Conservation (phyloP, 108 stramenopile genomes). For the Nitzschia putrida region DNA sequence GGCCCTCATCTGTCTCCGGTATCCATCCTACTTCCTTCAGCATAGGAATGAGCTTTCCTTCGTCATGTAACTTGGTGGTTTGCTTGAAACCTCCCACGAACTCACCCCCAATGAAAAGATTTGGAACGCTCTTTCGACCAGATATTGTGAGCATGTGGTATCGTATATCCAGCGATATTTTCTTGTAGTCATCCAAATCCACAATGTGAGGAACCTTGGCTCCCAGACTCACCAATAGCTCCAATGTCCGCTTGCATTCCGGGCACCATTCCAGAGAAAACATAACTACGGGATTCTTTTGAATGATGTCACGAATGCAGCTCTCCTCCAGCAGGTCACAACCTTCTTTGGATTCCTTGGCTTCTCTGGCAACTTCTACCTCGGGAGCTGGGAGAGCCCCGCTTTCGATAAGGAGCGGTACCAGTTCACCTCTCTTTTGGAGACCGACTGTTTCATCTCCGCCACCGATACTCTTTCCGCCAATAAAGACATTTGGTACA, state of each 20-base stretch:
- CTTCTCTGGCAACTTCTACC: background rate
- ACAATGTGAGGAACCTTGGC: constrained; percentile 42
- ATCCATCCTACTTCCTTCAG: constrained; percentile 29
- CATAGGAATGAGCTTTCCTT: constrained; percentile 21
- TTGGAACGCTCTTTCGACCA: constrained; percentile 64
- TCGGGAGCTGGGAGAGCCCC: constrained; percentile 6
- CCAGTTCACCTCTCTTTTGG: constrained; percentile 27
- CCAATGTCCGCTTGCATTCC: constrained; percentile 48
- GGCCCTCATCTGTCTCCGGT: constrained; percentile 1
- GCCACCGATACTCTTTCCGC: constrained; percentile 78
- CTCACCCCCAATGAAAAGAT: constrained; percentile 68
- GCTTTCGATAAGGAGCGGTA: constrained; percentile 20
- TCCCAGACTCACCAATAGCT: constrained; percentile 43
- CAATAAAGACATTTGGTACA: constrained; percentile 91
- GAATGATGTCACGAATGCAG: constrained; percentile 54
- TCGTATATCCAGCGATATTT: constrained; percentile 49
- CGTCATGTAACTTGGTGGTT: constrained; percentile 29
- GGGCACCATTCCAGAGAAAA: constrained; percentile 82
- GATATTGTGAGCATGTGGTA: constrained; percentile 38
- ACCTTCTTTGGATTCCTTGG: constrained; percentile 2
- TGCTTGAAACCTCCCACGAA: constrained; percentile 63
- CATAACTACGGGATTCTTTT: constrained; percentile 66
- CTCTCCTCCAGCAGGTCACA: constrained; percentile 52
- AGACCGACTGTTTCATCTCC: constrained; percentile 68
- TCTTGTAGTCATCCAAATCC: constrained; percentile 52